A percentile compares a stretch with the other conserved stretches of the same genome.
These are phyloP conservation scores for Trypanosoma lewisi DNA, from an alignment of 208 protist genomes.

Conservation along the genomic window DNA sequence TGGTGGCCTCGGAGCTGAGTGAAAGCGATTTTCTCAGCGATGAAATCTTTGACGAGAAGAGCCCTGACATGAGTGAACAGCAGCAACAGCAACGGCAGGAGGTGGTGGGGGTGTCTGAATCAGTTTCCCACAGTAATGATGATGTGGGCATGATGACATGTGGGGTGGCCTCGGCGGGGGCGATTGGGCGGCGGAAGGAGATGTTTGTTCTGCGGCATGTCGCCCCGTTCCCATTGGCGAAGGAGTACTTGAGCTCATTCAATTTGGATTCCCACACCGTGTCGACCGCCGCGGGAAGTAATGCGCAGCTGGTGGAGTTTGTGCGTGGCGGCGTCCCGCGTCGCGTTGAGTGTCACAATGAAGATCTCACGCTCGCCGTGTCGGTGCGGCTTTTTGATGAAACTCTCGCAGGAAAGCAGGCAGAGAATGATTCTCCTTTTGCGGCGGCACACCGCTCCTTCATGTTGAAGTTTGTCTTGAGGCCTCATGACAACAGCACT, in stretches of 20 bases:
- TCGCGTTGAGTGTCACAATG: constrained; percentile 43
- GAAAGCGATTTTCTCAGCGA: constrained; percentile 33
- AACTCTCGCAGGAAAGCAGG: constrained; percentile 30
- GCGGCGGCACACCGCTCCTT: constrained; percentile 57
- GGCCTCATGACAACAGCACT: constrained; percentile 24
- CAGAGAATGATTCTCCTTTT: constrained; percentile 45
- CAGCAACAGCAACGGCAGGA: constrained; percentile 1
- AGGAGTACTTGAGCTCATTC: constrained; percentile 43
- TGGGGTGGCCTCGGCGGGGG: constrained; percentile 53
- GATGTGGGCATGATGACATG: constrained; percentile 19
- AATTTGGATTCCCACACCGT: not conserved
- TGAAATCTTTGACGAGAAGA: constrained; percentile 21
- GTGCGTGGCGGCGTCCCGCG: constrained; percentile 28
- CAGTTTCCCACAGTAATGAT: not conserved
- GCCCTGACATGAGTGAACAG: not conserved
- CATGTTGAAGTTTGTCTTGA: constrained; percentile 41
- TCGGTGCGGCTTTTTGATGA: constrained; percentile 53
- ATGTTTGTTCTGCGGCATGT: constrained; percentile 55
- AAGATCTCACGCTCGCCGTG: constrained; percentile 46
- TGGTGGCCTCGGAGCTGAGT: constrained; percentile 35
- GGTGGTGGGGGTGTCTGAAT: too few species aligned
- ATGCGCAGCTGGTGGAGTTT: constrained; percentile 23
- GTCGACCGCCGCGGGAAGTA: constrained; percentile 4
- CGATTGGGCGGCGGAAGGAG: constrained; percentile 47
- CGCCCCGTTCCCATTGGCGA: constrained; percentile 41